Conservation (phyloP, 495 filamentous ascomycete genomes). For the Immersiella caudata region DNA sequence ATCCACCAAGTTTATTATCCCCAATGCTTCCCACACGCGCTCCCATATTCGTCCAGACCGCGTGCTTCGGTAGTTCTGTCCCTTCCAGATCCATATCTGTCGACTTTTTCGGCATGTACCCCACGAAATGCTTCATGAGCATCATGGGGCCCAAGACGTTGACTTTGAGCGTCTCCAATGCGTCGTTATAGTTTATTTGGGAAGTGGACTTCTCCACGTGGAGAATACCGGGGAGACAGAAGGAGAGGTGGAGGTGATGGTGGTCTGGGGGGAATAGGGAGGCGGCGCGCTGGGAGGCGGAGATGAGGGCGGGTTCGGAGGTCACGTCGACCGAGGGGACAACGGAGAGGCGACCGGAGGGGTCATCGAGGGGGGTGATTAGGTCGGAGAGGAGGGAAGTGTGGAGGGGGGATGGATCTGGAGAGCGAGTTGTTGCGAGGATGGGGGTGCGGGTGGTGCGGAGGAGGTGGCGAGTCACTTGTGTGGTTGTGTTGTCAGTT, state of each 20-base stretch:
- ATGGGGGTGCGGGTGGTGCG: conserved; percentile 64
- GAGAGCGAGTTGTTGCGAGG: conserved; percentile 68
- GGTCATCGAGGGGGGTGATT: conserved; percentile 1
- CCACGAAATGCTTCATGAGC: conserved; percentile 71
- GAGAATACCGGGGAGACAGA: conserved; percentile 72
- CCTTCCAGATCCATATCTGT: conserved; percentile 22
- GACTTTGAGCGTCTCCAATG: conserved; percentile 64
- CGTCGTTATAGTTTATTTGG: conserved; percentile 59
- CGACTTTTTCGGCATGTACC: conserved; percentile 63
- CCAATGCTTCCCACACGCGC: conserved; percentile 74
- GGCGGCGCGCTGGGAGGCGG: conserved; percentile 45
- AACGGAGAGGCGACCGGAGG: conserved; percentile 32
- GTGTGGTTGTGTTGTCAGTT: background rate
- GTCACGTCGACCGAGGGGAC: conserved; percentile 34
- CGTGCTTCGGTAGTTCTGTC: conserved; percentile 40
- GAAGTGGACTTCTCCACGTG: conserved; percentile 72
- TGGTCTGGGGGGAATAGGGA: conserved; percentile 50
- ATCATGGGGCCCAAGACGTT: conserved; percentile 76
- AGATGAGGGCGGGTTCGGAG: conserved; percentile 53
- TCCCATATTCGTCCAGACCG: conserved; percentile 70
- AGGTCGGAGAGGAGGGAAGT: conserved; percentile 7
- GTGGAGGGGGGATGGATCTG: conserved; percentile 31
- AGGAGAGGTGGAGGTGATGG: conserved; percentile 66
- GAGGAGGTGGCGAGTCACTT: conserved; percentile 66
- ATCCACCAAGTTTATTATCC: conserved; percentile 71